These are phyloP conservation scores for Neoboletus subvelutipes DNA, from an alignment of 768 basidiomycete genomes.

Conservation along the genomic window DNA sequence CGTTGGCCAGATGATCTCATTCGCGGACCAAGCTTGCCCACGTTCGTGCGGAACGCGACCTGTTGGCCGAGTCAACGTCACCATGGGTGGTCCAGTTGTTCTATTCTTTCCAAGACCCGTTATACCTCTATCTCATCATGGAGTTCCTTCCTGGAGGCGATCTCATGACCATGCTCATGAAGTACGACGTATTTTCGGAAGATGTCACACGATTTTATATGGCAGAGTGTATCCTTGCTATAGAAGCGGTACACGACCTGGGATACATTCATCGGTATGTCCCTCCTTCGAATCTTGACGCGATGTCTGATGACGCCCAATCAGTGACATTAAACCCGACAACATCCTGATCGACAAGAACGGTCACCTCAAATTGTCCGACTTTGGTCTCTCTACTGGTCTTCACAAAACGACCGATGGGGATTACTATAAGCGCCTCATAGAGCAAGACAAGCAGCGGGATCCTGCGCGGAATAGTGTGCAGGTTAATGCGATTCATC, in stretches of 20 bases:
- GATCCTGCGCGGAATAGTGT: conserved; percentile 86
- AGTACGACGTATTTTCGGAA: conserved; percentile 98
- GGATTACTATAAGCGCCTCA: conserved; percentile 87
- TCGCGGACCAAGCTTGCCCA: conserved; percentile 74
- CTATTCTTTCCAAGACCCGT: conserved; percentile 96
- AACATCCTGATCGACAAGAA: conserved; percentile 98
- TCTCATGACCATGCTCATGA: conserved; percentile 99
- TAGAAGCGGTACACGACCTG: conserved; percentile 97
- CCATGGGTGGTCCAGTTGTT: conserved; percentile 97
- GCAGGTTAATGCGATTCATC: conserved; percentile 95
- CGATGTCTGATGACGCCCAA: conserved; percentile 1
- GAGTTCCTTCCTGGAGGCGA: conserved; percentile 91
- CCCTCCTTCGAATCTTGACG: neutral
- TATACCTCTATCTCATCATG: conserved; percentile 98
- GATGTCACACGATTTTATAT: conserved; percentile 99
- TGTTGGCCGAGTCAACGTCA: conserved; percentile 94
- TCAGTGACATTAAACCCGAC: conserved; percentile 98
- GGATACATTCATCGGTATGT: conserved; percentile 96
- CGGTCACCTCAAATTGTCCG: conserved; percentile 95
- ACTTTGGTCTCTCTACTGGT: conserved; percentile 97
- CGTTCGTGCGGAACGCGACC: conserved; percentile 95
- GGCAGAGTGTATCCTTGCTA: conserved; percentile 96
- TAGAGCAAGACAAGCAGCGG: conserved; percentile 72
- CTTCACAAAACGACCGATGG: conserved; percentile 96
- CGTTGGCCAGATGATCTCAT: conserved; percentile 5